Conservation (phyloP, 1,284 basidiomycete species). For the Austroboletus niveus region DNA sequence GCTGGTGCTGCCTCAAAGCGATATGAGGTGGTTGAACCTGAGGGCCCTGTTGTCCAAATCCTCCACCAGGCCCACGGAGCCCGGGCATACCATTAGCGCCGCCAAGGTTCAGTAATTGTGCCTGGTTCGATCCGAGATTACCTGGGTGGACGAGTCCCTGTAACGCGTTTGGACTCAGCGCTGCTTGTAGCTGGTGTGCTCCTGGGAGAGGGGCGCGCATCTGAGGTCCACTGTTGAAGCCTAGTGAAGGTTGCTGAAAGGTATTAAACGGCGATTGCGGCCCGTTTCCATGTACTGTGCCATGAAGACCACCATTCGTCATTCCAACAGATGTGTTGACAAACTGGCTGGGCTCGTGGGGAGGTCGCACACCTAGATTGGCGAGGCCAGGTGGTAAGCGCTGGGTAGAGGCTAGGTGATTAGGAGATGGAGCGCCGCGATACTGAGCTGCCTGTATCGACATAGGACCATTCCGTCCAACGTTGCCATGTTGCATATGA, state of each 20-base stretch:
- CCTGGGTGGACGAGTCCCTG: conserved; percentile 48
- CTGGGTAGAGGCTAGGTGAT: conserved; percentile 48
- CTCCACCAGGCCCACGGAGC: conserved; percentile 42
- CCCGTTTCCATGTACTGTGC: conserved; percentile 46
- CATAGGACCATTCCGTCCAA: conserved; percentile 51
- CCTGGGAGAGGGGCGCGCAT: conserved; percentile 50
- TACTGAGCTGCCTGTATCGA: conserved; percentile 62
- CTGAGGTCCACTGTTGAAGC: conserved; percentile 48
- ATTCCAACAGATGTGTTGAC: conserved; percentile 50
- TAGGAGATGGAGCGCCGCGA: conserved; percentile 69
- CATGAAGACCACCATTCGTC: conserved; percentile 39
- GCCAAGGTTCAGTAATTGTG: conserved; percentile 45
- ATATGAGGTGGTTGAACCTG: conserved; percentile 41
- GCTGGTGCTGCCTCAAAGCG: conserved; percentile 44
- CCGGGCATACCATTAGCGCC: conserved; percentile 38
- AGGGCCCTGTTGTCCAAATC: conserved; percentile 54
- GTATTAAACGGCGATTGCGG: conserved; percentile 54
- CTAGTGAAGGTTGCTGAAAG: conserved; percentile 41
- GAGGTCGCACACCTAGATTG: conserved; percentile 77
- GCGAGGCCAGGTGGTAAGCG: conserved; percentile 77
- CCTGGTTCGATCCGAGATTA: conserved; percentile 49
- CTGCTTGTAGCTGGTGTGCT: conserved; percentile 49
- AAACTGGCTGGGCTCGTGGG: conserved; percentile 72
- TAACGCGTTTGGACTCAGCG: conserved; percentile 41
- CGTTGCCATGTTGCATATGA: conserved; percentile 49